These are phyloP conservation scores for Calonectria naviculata DNA, from an alignment of 2,329 filamentous ascomycete genomes.

Conservation along the genomic window DNA sequence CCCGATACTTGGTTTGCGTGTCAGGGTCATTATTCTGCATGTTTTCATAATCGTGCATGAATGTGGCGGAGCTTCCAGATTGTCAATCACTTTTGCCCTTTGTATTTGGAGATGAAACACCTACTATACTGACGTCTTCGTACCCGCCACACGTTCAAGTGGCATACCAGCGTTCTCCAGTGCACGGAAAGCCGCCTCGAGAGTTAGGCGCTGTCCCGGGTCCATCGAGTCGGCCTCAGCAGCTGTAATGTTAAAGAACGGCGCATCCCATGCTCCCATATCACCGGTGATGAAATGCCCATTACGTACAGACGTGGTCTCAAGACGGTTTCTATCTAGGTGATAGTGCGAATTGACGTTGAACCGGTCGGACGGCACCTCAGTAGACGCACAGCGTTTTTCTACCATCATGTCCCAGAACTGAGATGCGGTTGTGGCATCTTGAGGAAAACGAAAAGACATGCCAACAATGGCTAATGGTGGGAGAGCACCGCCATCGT, in stretches of 20 bases:
- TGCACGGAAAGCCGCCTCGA: constrained; percentile 48
- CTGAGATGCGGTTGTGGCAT: background rate
- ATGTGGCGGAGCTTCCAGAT: constrained; percentile 42
- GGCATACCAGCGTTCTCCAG: constrained; percentile 51
- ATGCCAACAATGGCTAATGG: constrained; percentile 1
- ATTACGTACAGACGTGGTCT: background rate
- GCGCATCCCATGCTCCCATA: background rate
- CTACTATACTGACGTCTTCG: constrained; percentile 47
- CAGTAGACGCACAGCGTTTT: background rate
- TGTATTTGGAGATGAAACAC: background rate
- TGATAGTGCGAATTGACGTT: background rate
- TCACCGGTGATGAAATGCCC: background rate
- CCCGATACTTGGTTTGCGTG: constrained; percentile 31
- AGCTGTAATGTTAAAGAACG: background rate
- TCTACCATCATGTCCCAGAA: background rate
- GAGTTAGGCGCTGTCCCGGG: constrained; percentile 48
- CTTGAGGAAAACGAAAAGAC: background rate
- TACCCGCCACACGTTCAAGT: constrained; percentile 40
- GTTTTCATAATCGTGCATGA: constrained; percentile 49
- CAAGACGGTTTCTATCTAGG: background rate
- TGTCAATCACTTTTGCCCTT: background rate
- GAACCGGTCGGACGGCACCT: background rate
- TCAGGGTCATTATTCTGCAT: constrained; percentile 47
- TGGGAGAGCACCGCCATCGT: background rate
- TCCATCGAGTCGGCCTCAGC: constrained; percentile 41